These are phyloP conservation scores for Daucus carota DNA, from an alignment of 129 eudicot species.

Conservation along the genomic window DNA sequence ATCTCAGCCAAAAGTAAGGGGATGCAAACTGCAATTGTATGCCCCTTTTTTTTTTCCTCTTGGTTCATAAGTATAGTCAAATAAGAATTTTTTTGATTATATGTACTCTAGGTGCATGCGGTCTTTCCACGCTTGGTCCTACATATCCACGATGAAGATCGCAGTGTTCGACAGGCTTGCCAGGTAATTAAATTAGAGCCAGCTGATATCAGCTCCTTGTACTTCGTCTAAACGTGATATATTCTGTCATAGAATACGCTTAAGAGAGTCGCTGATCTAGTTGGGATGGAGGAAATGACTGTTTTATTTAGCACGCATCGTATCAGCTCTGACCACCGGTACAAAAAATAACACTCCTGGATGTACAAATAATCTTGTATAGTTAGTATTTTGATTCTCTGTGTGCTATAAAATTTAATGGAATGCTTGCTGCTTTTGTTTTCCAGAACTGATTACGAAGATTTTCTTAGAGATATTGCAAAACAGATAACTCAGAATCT, in stretches of 20 bases:
- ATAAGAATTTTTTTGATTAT: neutral
- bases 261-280: slow-evolving; percentile 54
- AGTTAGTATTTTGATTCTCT: neutral
- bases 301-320: slow-evolving; percentile 56
- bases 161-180: slow-evolving; percentile 74
- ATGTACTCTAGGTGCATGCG: slow-evolving; percentile 55
- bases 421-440: neutral
- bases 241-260: slow-evolving; percentile 46
- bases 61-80: neutral
- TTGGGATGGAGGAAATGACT: slow-evolving; percentile 56
- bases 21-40: neutral
- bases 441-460: slow-evolving; percentile 90
- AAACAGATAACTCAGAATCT: slow-evolving; percentile 61
- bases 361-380: slow-evolving; percentile 13
- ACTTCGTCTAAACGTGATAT: slow-evolving; percentile 2
- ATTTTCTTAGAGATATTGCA: slow-evolving; percentile 76
- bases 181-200: slow-evolving; percentile 35
- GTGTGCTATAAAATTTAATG: slow-evolving; percentile 6
- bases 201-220: neutral
- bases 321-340: slow-evolving; percentile 84
- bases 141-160: slow-evolving; percentile 89
- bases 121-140: slow-evolving; percentile 79
- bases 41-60: neutral
- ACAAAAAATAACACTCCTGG: slow-evolving; percentile 4
- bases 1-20: neutral